Evolutionary conservation across 2,329 filamentous ascomycete genomes (phyloP).

Genomic region (Immersiporthe knoxdaviesiana): DNA sequence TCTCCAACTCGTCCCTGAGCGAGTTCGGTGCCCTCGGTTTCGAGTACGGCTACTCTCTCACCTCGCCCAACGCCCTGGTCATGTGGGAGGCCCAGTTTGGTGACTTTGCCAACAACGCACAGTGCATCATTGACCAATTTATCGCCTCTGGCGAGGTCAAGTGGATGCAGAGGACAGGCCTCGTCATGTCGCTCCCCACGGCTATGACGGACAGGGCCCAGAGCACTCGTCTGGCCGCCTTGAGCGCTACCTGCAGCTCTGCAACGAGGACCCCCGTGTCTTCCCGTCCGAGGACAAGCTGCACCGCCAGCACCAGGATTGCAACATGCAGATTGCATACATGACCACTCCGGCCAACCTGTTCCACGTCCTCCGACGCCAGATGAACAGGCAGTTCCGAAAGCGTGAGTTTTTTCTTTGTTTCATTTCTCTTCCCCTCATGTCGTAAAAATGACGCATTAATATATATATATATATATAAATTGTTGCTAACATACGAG

Average conservation of each 20-base stretch:
- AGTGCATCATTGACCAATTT: conserved; percentile 99
- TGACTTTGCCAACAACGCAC: conserved; percentile 99
- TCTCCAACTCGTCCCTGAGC: conserved; percentile 89
- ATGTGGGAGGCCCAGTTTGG: conserved; percentile 99
- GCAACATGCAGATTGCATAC: conserved; percentile 98
- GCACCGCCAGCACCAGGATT: conserved; percentile 97
- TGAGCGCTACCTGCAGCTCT: conserved; percentile 95
- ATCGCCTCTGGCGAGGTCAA: conserved; percentile 96
- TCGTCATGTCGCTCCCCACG: conserved; percentile 95
- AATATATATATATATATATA: not conserved
- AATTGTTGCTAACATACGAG: conserved; percentile 30
- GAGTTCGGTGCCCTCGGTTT: conserved; percentile 81
- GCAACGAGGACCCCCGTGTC: conserved; percentile 93
- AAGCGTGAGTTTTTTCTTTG: conserved; percentile 73
- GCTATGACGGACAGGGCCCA: conserved; percentile 96
- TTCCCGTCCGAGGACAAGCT: conserved; percentile 90
- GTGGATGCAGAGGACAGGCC: conserved; percentile 96
- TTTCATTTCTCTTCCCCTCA: too few species aligned
- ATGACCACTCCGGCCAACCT: conserved; percentile 95
- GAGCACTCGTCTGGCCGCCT: conserved; percentile 98
- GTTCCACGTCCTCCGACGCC: conserved; percentile 94
- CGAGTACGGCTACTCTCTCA: conserved; percentile 97
- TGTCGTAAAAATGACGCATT: too few species aligned
- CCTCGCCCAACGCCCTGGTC: conserved; percentile 93
- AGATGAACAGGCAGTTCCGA: conserved; percentile 99